phyloP scores from a whole-genome alignment of 108 stramenopile genomes.

The Asterionellopsis glacialis region DNA sequence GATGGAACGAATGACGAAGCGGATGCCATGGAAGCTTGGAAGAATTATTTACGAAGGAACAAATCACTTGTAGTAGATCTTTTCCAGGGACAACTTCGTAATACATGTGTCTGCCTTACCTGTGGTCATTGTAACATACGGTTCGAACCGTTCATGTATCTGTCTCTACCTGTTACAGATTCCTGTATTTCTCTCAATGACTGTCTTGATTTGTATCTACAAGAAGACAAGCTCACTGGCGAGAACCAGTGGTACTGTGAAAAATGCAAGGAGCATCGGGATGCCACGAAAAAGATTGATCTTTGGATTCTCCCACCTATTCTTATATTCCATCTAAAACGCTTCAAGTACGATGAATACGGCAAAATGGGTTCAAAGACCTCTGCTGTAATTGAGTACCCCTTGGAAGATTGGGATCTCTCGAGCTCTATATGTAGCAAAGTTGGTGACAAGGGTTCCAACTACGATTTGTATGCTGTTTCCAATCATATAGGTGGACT shows the following conservation, averaged over 20 bases:
- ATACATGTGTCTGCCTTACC: constrained; percentile 66
- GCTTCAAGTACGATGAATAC: constrained; percentile 71
- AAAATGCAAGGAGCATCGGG: constrained; percentile 73
- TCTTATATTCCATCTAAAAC: constrained; percentile 91
- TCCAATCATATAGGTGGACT: constrained; percentile 87
- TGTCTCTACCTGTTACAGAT: constrained; percentile 74
- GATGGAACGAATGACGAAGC: constrained; percentile 74
- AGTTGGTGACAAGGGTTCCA: constrained; percentile 39
- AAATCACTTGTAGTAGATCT: constrained; percentile 88
- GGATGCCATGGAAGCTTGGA: constrained; percentile 84
- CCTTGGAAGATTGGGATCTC: constrained; percentile 62
- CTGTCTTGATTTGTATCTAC: constrained; percentile 69
- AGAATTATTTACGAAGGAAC: constrained; percentile 80
- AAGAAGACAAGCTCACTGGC: constrained; percentile 66
- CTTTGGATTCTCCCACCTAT: constrained; percentile 92
- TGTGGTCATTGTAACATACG: constrained; percentile 71
- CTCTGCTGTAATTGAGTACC: constrained; percentile 50
- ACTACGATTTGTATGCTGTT: constrained; percentile 95
- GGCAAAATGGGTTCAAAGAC: constrained; percentile 65
- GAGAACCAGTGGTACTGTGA: constrained; percentile 80
- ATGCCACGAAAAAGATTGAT: constrained; percentile 83
- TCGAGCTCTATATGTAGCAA: constrained; percentile 34
- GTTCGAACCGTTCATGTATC: constrained; percentile 95
- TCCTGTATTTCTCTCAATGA: constrained; percentile 49
- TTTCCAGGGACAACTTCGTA: constrained; percentile 94